A percentile compares a stretch with the other conserved stretches of the same genome.
Conservation (phyloP, 2,329 filamentous ascomycete genomes). For the Didymellaceae sp. region DNA sequence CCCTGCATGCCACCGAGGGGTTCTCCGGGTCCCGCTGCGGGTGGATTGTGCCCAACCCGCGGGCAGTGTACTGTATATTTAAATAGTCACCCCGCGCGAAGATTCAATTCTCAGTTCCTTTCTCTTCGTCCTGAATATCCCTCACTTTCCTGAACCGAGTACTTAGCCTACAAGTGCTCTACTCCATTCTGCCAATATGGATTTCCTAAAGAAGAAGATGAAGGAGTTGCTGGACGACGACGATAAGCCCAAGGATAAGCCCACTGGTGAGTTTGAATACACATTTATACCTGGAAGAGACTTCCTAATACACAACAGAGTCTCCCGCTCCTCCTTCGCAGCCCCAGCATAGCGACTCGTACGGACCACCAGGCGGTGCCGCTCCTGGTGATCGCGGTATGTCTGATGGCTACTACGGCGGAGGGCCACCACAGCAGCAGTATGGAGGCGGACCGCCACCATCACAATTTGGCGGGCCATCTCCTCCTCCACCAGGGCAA, state of each 20-base stretch:
- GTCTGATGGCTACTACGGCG: constrained; percentile 30
- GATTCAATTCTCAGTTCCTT: constrained; percentile 2
- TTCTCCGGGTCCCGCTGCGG: neutral
- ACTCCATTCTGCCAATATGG: constrained; percentile 40
- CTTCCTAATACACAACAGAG: constrained; percentile 1
- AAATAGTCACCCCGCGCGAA: constrained; percentile 16
- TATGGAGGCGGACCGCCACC: constrained; percentile 24
- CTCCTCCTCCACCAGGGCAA: constrained; percentile 17
- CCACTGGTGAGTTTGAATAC: constrained; percentile 12
- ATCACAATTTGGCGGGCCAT: constrained; percentile 20
- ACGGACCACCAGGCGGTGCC: constrained; percentile 23
- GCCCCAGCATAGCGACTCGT: constrained; percentile 17
- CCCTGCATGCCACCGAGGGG: constrained; percentile 14
- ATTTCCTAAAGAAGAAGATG: constrained; percentile 56
- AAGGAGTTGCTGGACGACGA: constrained; percentile 53
- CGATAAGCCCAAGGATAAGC: constrained; percentile 41
- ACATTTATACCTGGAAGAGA: neutral
- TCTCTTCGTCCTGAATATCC: neutral
- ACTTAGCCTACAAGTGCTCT: neutral
- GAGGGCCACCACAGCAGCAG: constrained; percentile 27
- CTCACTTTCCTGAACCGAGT: neutral
- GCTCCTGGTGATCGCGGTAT: constrained; percentile 30
- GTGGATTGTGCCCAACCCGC: constrained; percentile 10
- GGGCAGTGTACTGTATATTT: constrained; percentile 16
- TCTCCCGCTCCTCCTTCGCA: constrained; percentile 2